phyloP scores from a whole-genome alignment of 352 stramenopile genomes.

The Phytophthora meadii region DNA sequence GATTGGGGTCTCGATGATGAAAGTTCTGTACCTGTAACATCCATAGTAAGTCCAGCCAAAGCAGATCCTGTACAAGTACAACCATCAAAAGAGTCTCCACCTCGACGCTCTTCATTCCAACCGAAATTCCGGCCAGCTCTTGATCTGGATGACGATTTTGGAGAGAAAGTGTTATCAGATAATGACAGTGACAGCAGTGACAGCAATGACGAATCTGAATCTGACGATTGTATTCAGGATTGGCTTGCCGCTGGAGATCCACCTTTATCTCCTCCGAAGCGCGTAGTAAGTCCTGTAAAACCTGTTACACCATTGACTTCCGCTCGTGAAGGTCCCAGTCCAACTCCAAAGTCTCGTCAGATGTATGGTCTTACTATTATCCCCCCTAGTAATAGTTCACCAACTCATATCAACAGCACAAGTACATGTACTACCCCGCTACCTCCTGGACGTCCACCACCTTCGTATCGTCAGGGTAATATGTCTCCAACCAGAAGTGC shows the following conservation, averaged over 20 bases:
- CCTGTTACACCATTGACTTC: conserved; percentile 8
- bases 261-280: neutral
- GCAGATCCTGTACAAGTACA: no score
- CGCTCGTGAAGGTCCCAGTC: conserved; percentile 9
- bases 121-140: conserved; percentile 44
- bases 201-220: conserved; percentile 41
- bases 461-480: conserved; percentile 37
- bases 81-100: neutral
- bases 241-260: conserved; percentile 47
- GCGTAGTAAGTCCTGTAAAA: conserved; percentile 16
- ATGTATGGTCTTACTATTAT: conserved; percentile 30
- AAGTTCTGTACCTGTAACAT: neutral
- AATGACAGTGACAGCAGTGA: conserved; percentile 34
- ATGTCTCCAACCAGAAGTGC: conserved; percentile 54
- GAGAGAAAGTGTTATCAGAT: conserved; percentile 31
- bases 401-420: conserved; percentile 6
- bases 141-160: conserved; percentile 41
- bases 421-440: conserved; percentile 2
- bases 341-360: conserved; percentile 22
- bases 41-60: neutral
- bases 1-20: conserved; percentile 47
- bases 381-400: conserved; percentile 11
- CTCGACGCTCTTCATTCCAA: conserved; percentile 24
- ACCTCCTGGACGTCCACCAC: conserved; percentile 29
- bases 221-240: conserved; percentile 56